These are phyloP conservation scores for Sanghuangporus weigelae DNA, from an alignment of 1,284 basidiomycete species.

Conservation along the genomic window DNA sequence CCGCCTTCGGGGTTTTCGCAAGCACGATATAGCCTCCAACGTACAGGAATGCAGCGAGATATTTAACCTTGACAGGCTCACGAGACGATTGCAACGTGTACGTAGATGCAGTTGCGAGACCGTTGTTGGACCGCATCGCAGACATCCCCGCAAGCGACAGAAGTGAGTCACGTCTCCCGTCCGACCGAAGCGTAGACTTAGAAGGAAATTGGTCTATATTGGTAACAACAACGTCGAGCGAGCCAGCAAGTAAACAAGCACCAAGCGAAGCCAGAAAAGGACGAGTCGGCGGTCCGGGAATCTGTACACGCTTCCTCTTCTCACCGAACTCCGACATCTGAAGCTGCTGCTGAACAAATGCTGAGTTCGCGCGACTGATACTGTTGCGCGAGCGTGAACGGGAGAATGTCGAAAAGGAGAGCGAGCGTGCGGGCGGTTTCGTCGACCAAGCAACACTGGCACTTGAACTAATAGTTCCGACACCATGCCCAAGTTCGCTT, in stretches of 20 bases:
- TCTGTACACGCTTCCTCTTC: constrained; percentile 31
- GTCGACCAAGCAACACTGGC: neutral
- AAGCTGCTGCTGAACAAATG: constrained; percentile 8
- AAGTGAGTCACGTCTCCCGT: constrained; percentile 9
- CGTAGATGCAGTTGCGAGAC: constrained; percentile 32
- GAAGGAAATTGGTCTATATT: neutral
- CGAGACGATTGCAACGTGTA: constrained; percentile 29
- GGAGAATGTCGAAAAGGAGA: constrained; percentile 15
- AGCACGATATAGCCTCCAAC: constrained; percentile 79
- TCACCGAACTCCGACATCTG: constrained; percentile 1
- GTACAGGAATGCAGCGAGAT: constrained; percentile 86
- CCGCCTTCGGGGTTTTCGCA: constrained; percentile 78
- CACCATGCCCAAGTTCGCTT: constrained; percentile 11
- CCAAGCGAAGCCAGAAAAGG: constrained; percentile 68
- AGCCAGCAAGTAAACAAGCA: constrained; percentile 70
- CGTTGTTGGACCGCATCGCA: constrained; percentile 46
- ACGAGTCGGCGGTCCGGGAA: constrained; percentile 21
- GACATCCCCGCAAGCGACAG: constrained; percentile 33
- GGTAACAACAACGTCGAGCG: constrained; percentile 65
- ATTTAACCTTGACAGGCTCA: constrained; percentile 65
- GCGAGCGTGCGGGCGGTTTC: constrained; percentile 8
- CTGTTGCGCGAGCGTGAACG: constrained; percentile 4
- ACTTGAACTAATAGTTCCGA: neutral
- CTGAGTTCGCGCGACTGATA: constrained; percentile 6
- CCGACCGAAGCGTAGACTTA: neutral